Evolutionary conservation across 2,329 filamentous ascomycete genomes (phyloP), one percentile per base, ranked within the genome.

Genomic region (Nigrospora sphaerica): DNA sequence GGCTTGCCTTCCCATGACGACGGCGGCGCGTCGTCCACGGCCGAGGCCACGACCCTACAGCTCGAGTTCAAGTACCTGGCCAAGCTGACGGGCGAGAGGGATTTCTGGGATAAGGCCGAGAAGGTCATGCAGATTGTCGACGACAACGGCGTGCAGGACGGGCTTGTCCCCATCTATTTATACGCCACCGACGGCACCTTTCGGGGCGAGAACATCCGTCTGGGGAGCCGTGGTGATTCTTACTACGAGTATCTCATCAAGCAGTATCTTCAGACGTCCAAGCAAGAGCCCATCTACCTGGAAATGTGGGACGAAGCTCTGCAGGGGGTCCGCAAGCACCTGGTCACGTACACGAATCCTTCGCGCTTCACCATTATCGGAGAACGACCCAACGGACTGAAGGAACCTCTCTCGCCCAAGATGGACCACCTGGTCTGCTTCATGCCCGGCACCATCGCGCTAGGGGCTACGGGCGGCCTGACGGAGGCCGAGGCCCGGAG

Each of bases 231-330:
- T 50, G 93, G 93, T 39, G 93, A 98, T 70, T 96, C 91, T 41
- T 98, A 97, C 69, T 98, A 98, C 68, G 89, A 98, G 69, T 98
- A 98, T 64, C 80, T 98, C 43, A 95, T 97, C 73, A 98, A 98
- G 71, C 93, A 98, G 65, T 97, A 95, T 62, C 75, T 96, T 17
- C 93, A 98, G 66, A 98, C 93, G 12, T 88, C 87, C 47, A 82
- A 86, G 62, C 76, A 91, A 59, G 92, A 98, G 63, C 75, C 82
- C 0, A 70, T 97, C 14, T 98, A 98, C 66, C 75, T 84, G 53
- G 87, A 93, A 13, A 88, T 98, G 83, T 98, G 95, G 91, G 77
- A 92, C 35, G 86, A 98, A 62, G 77, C 89, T 13, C 72, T 98
- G 39, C 73, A 72, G 14, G 93, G 92, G 42, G 83, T 97, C 47